Conservation (phyloP, 2,329 filamentous ascomycete species). For the Clarireedia homoeocarpa region DNA sequence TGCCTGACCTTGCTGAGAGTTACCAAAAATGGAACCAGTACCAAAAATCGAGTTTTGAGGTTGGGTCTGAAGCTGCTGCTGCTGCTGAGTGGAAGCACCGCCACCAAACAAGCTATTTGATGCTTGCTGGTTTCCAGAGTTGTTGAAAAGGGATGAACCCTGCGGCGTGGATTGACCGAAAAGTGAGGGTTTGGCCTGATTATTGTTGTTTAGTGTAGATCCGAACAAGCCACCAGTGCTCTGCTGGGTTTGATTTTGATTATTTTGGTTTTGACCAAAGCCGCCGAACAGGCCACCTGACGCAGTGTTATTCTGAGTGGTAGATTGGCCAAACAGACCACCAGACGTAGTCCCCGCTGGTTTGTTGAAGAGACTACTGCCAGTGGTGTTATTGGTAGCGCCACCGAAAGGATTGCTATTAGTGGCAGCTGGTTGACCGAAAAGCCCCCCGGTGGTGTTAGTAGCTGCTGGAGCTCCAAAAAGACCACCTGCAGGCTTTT, state of each 20-base stretch:
- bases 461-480: slow-evolving; percentile 35
- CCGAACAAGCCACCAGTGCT: slow-evolving; percentile 42
- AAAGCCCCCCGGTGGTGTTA: slow-evolving; percentile 29
- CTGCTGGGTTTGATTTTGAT: slow-evolving; percentile 33
- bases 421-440: slow-evolving; percentile 21
- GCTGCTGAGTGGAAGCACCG: slow-evolving; percentile 19
- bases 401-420: slow-evolving; percentile 25
- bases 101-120: slow-evolving; percentile 27
- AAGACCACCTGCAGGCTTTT: slow-evolving; percentile 35
- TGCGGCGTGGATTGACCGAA: slow-evolving; percentile 27
- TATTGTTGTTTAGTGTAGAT: slow-evolving; percentile 36
- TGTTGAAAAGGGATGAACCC: slow-evolving; percentile 44
- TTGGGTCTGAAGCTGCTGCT: slow-evolving; percentile 27
- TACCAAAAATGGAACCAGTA: slow-evolving; percentile 48
- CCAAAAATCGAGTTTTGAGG: slow-evolving; percentile 56
- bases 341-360: slow-evolving; percentile 30
- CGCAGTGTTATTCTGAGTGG: slow-evolving; percentile 29
- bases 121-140: slow-evolving; percentile 20
- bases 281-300: slow-evolving; percentile 3
- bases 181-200: slow-evolving; percentile 43
- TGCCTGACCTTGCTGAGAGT: slow-evolving; percentile 42
- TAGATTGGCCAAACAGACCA: slow-evolving; percentile 35
- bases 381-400: slow-evolving; percentile 20
- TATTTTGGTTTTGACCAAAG: slow-evolving; percentile 30
- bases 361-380: slow-evolving; percentile 31